These are phyloP conservation scores for Pterula multifida DNA, from an alignment of 1,284 basidiomycete genomes.

Conservation along the genomic window DNA sequence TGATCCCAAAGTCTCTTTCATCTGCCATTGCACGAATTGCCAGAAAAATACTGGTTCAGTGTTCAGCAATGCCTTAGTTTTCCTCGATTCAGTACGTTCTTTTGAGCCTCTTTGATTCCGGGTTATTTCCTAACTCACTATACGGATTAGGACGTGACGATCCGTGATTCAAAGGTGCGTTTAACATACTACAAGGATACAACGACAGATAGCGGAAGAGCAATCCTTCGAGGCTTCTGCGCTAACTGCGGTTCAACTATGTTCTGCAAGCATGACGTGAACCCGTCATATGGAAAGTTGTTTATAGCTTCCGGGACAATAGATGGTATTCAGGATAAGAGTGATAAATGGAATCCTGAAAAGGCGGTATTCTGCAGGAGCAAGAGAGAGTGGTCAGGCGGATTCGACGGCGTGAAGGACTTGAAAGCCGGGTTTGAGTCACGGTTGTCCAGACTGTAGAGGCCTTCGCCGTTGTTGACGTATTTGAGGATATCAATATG, in stretches of 20 bases:
- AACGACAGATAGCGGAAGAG: neutral
- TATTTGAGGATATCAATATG: too few relatives aligned
- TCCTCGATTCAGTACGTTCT: neutral
- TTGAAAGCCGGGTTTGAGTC: too few relatives aligned
- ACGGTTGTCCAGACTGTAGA: too few relatives aligned
- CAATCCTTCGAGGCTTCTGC: neutral
- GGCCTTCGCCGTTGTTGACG: too few relatives aligned
- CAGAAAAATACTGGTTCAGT: neutral
- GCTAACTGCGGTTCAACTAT: neutral
- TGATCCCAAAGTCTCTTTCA: neutral
- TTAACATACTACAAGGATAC: neutral
- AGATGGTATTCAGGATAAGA: neutral
- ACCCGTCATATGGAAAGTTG: neutral
- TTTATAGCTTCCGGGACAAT: neutral
- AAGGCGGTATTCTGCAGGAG: too few relatives aligned
- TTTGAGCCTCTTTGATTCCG: neutral
- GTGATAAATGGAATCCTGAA: too few relatives aligned
- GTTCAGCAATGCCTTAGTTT: neutral
- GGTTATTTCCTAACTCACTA: neutral
- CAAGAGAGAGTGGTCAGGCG: too few relatives aligned
- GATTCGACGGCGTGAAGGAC: too few relatives aligned
- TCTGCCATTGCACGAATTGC: constrained; percentile 1
- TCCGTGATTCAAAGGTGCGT: neutral
- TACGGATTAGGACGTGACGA: neutral
- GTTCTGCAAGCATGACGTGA: neutral